Evolutionary conservation across 768 basidiomycete species (phyloP).

Genomic region (Daedaleopsis nitida): DNA sequence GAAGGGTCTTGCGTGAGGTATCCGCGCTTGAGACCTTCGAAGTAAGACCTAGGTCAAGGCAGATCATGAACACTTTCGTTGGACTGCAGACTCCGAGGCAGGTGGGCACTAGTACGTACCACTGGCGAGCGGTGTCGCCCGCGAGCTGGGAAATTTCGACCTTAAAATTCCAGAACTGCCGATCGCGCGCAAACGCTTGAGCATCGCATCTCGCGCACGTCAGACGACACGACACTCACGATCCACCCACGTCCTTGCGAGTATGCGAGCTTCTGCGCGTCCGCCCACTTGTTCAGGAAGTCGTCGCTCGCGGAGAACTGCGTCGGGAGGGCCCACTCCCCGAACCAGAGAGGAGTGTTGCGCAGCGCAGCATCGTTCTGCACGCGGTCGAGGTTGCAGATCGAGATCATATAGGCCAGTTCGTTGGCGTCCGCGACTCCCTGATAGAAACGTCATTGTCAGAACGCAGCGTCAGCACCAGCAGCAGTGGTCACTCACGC

Average conservation of each 20-base stretch:
- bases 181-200: background rate
- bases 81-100: too few relatives aligned
- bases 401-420: constrained; percentile 62
- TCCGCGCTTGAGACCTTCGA: constrained; percentile 57
- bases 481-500: constrained; percentile 40
- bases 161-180: constrained; percentile 75
- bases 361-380: constrained; percentile 45
- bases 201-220: background rate
- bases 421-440: constrained; percentile 70
- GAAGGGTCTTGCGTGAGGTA: constrained; percentile 69
- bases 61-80: background rate
- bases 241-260: constrained; percentile 66
- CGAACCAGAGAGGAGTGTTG: constrained; percentile 55
- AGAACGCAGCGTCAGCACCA: background rate
- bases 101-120: constrained; percentile 51
- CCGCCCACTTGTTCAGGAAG: constrained; percentile 70
- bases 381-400: constrained; percentile 71
- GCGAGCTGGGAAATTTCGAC: constrained; percentile 56
- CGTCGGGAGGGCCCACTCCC: constrained; percentile 65
- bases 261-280: constrained; percentile 72
- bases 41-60: constrained; percentile 60
- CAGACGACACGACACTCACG: constrained; percentile 40
- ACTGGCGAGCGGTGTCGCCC: constrained; percentile 59
- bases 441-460: constrained; percentile 34
- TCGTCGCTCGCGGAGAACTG: constrained; percentile 62